Base-by-base conservation (phyloP, 352 stramenopile species). In the Phytophthora hibernalis region DNA sequence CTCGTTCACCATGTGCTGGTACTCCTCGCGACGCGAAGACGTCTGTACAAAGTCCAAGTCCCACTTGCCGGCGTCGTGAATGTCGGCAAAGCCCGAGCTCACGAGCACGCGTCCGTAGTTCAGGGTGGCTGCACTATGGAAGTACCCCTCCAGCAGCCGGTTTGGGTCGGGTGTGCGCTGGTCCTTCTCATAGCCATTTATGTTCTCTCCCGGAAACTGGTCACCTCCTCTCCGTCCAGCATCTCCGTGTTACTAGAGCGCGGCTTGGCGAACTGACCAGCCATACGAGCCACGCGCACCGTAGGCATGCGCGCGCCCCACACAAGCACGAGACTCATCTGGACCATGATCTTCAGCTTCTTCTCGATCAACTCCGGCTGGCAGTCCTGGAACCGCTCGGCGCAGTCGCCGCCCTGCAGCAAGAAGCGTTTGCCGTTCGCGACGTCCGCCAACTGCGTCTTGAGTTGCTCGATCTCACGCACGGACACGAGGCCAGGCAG, bases 231-330 rank as follows among this genome's bases (percentile, higher is more conserved):
- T 58, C 96, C 97, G 58, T 99, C 90, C 37, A 97, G 84, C 22
- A 96, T 73, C 74, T 99, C 97, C 50, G 91, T 97, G 61, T 97
- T 84, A 62, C 96, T 97, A 35, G 88, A 98, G 24, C 97, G 87
- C 9, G 97, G 97, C 85, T 99, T 99, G 59, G 98, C 96, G 67
- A 99, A 99, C 82, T 99, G 98, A 15, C 98, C 98, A 2, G 98
- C 98, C 93, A 99, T 99, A 48, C 98, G 91, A 7, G 96, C 97
- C 52, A 99, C 90, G 35, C 88, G 98, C 24, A 99, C 96, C 6
- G 98, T 97, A 3, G 98, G 67, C 82, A 99, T 98, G n/a, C 93
- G 85, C 33, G 93, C 94, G 22, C 97, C 98, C 88, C 98, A 99
- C 15, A 98, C 98, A 44, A 99, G 84, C 38, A 99, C 93, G 24